Percentiles rank a stretch among this genome's conserved stretches.
Evolutionary conservation across 106 monocot genomes (phyloP).

Genomic region (Hemerocallis citrina): DNA sequence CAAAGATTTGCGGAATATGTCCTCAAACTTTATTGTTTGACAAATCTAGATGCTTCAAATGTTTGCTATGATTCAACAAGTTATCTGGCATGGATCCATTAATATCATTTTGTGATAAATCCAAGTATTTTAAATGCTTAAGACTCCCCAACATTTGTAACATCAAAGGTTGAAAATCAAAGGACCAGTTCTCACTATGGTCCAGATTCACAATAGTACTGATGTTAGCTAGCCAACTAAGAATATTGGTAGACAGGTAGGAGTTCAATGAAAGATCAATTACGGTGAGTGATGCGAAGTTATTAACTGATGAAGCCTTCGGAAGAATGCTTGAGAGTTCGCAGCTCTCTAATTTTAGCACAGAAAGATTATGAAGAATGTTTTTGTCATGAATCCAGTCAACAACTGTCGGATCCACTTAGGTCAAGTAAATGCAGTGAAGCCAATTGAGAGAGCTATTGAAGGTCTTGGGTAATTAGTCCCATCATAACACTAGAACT

Average conservation of each 20-base stretch:
- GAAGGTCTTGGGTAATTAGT: not conserved
- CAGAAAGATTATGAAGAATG: not conserved
- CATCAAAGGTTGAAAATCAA: too few relatives aligned
- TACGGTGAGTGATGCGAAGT: not conserved
- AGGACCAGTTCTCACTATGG: not conserved
- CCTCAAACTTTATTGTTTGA: not conserved
- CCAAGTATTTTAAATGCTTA: not conserved
- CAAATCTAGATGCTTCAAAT: not conserved
- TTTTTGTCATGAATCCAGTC: not conserved
- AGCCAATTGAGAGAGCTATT: not conserved
- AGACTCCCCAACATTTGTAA: not conserved
- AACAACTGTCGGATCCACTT: not conserved
- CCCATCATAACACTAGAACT: too few relatives aligned
- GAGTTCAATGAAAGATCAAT: not conserved
- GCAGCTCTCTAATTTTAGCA: not conserved
- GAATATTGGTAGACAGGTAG: not conserved
- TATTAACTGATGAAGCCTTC: too few relatives aligned
- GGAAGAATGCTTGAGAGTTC: too few relatives aligned
- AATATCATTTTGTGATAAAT: not conserved
- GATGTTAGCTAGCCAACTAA: not conserved
- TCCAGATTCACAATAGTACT: not conserved
- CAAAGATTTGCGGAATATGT: not conserved
- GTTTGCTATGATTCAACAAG: not conserved
- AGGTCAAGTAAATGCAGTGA: not conserved
- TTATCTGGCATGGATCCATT: too few relatives aligned